A percentile compares a stretch with the other conserved stretches of the same genome.
These are phyloP conservation scores for Suillus occidentalis DNA, from an alignment of 768 basidiomycete genomes.

Conservation along the genomic window DNA sequence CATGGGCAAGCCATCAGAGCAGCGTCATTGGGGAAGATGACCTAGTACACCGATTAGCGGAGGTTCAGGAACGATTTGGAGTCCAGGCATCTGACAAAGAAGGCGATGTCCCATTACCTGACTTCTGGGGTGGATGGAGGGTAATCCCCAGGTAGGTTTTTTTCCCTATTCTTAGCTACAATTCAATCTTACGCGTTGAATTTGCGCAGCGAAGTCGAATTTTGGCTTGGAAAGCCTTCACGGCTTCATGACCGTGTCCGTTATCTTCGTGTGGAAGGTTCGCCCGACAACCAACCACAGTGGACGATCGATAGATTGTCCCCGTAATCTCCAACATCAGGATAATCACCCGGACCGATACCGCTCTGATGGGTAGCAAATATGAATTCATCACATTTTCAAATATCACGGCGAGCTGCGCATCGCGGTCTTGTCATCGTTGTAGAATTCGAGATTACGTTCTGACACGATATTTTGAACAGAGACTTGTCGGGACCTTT, in stretches of 20 bases:
- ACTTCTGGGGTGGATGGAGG: slow-evolving; percentile 97
- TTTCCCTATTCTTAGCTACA: not conserved
- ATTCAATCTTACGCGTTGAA: slow-evolving; percentile 11
- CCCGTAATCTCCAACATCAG: slow-evolving; percentile 45
- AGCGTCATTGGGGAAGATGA: slow-evolving; percentile 71
- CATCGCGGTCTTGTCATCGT: not conserved
- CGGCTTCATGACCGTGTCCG: slow-evolving; percentile 88
- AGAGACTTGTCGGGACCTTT: not conserved
- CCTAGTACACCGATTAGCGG: slow-evolving; percentile 59
- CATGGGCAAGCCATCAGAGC: slow-evolving; percentile 94
- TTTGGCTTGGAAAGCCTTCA: slow-evolving; percentile 97
- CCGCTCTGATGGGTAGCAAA: not conserved
- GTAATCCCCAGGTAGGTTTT: slow-evolving; percentile 76
- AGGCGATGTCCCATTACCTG: slow-evolving; percentile 68
- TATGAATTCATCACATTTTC: not conserved
- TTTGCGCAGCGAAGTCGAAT: slow-evolving; percentile 81
- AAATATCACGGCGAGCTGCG: not conserved
- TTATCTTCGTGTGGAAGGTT: slow-evolving; percentile 57
- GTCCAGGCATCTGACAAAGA: slow-evolving; percentile 40
- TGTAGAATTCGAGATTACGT: not conserved
- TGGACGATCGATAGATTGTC: slow-evolving; percentile 85
- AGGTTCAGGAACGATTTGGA: slow-evolving; percentile 58
- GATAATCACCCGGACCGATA: not conserved
- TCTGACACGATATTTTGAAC: not conserved
- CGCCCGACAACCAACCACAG: slow-evolving; percentile 46